Evolutionary conservation across 2,329 filamentous ascomycete genomes (phyloP).

Genomic region (Diaporthe citrichinensis): DNA sequence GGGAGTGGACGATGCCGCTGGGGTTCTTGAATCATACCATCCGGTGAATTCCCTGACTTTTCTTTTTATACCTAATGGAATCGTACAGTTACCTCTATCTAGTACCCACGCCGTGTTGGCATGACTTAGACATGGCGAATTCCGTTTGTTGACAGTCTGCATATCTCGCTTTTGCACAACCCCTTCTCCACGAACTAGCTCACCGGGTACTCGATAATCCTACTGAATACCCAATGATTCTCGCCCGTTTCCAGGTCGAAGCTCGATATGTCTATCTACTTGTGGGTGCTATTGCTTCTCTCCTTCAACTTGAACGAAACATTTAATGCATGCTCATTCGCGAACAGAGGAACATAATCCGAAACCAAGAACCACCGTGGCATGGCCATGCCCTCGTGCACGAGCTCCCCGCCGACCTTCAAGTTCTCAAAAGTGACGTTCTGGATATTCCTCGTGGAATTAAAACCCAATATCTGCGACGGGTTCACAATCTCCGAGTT

Average conservation of each 20-base stretch:
- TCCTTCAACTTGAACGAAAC: background rate
- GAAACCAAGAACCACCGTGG: constrained; percentile 11
- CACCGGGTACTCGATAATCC: no score
- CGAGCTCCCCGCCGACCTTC: background rate
- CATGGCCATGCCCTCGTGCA: background rate
- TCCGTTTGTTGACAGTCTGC: no score
- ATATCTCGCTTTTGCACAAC: no score
- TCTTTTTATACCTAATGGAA: no score
- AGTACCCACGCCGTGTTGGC: no score
- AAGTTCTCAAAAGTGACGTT: constrained; percentile 8
- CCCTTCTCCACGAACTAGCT: background rate
- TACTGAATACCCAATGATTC: background rate
- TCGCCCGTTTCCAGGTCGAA: background rate
- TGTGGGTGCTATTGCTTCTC: background rate
- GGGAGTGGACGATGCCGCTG: no score
- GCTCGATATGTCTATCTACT: background rate
- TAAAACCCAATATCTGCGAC: background rate
- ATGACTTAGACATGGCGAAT: no score
- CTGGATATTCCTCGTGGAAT: constrained; percentile 1
- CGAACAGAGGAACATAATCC: constrained; percentile 18
- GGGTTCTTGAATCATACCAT: no score
- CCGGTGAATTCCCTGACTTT: no score
- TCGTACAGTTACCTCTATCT: no score
- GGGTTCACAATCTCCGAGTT: constrained; percentile 19
- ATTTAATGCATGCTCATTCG: constrained; percentile 21